phyloP scores from a whole-genome alignment of 1,284 basidiomycete species.

The Amylostereum areolatum region DNA sequence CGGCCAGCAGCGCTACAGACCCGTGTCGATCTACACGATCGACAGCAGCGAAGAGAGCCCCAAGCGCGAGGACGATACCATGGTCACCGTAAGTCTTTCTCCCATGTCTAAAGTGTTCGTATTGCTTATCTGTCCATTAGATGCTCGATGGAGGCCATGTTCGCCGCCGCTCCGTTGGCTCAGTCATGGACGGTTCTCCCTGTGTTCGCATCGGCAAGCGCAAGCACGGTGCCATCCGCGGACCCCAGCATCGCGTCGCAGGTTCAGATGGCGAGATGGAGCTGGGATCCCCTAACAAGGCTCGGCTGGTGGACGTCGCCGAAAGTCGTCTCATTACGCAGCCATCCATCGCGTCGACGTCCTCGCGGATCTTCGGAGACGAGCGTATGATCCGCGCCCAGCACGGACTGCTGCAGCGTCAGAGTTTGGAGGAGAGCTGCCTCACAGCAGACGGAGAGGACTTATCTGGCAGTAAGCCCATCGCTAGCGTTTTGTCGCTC shows the following conservation, averaged over 20 bases:
- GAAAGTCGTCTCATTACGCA: slow-evolving; percentile 40
- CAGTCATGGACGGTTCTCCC: slow-evolving; percentile 65
- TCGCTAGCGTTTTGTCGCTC: not conserved
- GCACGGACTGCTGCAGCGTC: slow-evolving; percentile 55
- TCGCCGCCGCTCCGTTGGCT: slow-evolving; percentile 59
- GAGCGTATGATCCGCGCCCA: slow-evolving; percentile 62
- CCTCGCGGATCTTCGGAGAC: slow-evolving; percentile 55
- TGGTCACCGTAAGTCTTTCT: slow-evolving; percentile 58
- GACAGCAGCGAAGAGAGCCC: slow-evolving; percentile 41
- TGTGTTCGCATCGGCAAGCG: slow-evolving; percentile 60
- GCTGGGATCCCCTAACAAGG: slow-evolving; percentile 31
- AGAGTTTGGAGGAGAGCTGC: slow-evolving; percentile 59
- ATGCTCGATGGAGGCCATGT: slow-evolving; percentile 75
- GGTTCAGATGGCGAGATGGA: slow-evolving; percentile 10
- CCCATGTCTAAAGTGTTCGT: not conserved
- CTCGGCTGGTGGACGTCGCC: slow-evolving; percentile 19
- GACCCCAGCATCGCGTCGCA: slow-evolving; percentile 7
- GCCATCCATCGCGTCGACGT: slow-evolving; percentile 56
- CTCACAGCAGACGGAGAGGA: slow-evolving; percentile 64
- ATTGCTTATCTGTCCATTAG: slow-evolving; percentile 26
- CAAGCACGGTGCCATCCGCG: slow-evolving; percentile 36
- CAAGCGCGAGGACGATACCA: slow-evolving; percentile 66
- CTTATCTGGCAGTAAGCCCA: slow-evolving; percentile 46
- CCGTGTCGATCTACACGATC: slow-evolving; percentile 57
- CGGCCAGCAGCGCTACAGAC: slow-evolving; percentile 42